These are phyloP conservation scores for Wallacemonas rigidus DNA, from an alignment of 208 protist genomes.

Conservation along the genomic window DNA sequence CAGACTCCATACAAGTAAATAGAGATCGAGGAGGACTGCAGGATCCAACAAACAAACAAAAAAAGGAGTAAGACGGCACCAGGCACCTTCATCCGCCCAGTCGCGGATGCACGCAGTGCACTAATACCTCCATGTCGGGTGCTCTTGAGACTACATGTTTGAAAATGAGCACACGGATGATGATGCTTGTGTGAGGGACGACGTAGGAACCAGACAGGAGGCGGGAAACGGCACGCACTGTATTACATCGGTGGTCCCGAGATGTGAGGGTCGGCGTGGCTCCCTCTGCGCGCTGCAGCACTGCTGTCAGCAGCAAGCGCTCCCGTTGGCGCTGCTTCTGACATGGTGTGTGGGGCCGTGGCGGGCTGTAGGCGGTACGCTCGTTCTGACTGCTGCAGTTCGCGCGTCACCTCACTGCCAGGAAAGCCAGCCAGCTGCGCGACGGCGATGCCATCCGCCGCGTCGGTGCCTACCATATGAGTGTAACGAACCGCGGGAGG, in stretches of 20 bases:
- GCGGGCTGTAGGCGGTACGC: conserved; percentile 10
- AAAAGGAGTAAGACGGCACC: neutral
- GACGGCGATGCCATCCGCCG: neutral
- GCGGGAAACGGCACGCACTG: neutral
- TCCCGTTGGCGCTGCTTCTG: too few species aligned
- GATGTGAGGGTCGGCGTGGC: neutral
- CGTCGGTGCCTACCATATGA: neutral
- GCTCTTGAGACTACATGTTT: too few species aligned
- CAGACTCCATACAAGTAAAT: too few species aligned
- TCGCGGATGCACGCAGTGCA: too few species aligned
- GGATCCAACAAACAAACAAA: neutral
- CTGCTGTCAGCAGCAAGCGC: neutral
- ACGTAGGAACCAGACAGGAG: neutral
- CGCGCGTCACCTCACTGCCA: conserved; percentile 10
- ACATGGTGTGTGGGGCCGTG: neutral
- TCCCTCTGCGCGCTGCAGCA: neutral
- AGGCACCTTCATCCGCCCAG: neutral
- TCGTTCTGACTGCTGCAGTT: conserved; percentile 9
- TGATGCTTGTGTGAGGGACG: too few species aligned
- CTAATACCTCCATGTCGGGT: too few species aligned
- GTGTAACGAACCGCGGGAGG: conserved; percentile 53
- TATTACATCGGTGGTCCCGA: conserved; percentile 1
- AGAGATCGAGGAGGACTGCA: too few species aligned
- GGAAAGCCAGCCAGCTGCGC: neutral
- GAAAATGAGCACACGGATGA: too few species aligned